Percentiles rank a stretch among this genome's conserved stretches.
Evolutionary conservation across 306 rosid genomes (phyloP).

Genomic region (Malus fusca): DNA sequence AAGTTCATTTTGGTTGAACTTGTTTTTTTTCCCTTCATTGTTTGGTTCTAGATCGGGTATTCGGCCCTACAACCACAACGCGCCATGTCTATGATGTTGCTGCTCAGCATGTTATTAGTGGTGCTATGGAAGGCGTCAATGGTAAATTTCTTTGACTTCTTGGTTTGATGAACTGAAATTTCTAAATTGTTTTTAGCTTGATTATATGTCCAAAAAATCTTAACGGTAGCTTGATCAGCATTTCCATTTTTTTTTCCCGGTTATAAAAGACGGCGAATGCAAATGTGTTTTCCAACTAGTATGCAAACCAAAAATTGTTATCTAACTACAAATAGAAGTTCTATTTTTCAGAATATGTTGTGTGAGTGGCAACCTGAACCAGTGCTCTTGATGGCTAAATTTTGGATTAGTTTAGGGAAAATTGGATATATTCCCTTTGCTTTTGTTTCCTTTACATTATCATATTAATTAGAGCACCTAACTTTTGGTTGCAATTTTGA

Average conservation of each 20-base stretch:
- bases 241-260: neutral
- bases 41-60: slow-evolving; percentile 67
- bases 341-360: neutral
- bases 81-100: slow-evolving; percentile 97
- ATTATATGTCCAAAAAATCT: slow-evolving; percentile 5
- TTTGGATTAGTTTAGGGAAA: neutral
- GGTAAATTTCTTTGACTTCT: slow-evolving; percentile 44
- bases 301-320: slow-evolving; percentile 1
- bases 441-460: neutral
- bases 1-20: neutral
- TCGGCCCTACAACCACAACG: slow-evolving; percentile 97
- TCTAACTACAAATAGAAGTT: slow-evolving; percentile 8
- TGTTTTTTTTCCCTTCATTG: slow-evolving; percentile 14
- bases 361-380: neutral
- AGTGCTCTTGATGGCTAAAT: neutral
- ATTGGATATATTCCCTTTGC: neutral
- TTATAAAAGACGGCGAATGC: slow-evolving; percentile 6
- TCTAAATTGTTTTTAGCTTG: slow-evolving; percentile 14
- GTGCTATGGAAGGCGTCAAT: slow-evolving; percentile 95
- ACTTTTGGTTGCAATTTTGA: neutral
- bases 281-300: slow-evolving; percentile 11
- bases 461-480: neutral
- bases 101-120: slow-evolving; percentile 82
- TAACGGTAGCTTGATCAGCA: slow-evolving; percentile 6
- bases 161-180: slow-evolving; percentile 11